Evolutionary conservation across 2,329 filamentous ascomycete genomes (phyloP).

Genomic region (Venturia carpophila): DNA sequence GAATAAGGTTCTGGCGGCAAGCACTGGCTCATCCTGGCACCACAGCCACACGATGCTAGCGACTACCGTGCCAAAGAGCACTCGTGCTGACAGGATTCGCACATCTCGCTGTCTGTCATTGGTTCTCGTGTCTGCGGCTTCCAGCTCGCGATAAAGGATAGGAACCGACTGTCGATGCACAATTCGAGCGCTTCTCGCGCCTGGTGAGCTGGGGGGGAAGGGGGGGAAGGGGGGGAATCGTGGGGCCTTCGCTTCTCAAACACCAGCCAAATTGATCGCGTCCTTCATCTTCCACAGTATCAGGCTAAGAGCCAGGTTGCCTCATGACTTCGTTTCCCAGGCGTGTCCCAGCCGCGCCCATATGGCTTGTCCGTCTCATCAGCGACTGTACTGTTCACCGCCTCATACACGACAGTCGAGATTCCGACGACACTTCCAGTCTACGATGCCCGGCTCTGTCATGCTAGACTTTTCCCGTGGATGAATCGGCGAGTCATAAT

Average conservation of each 20-base stretch:
- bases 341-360: slow-evolving; percentile 1
- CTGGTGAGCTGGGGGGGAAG: too few relatives aligned
- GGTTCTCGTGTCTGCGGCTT: background rate
- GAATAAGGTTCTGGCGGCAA: background rate
- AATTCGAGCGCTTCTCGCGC: background rate
- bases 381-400: background rate
- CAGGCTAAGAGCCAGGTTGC: background rate
- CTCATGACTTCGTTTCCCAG: background rate
- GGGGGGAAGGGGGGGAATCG: too few relatives aligned
- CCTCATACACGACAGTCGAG: background rate
- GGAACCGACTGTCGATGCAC: background rate
- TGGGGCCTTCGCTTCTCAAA: background rate
- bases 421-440: background rate
- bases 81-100: background rate
- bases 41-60: background rate
- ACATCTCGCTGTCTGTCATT: background rate
- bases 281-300: background rate
- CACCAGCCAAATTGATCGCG: background rate
- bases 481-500: background rate
- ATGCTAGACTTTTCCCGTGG: background rate
- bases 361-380: background rate
- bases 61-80: background rate
- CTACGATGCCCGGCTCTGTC: background rate
- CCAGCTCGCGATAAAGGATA: background rate
- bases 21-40: background rate